Evolutionary conservation across 768 basidiomycete species (phyloP), one percentile per base, ranked within the genome.

Genomic region (Mycena galopus): DNA sequence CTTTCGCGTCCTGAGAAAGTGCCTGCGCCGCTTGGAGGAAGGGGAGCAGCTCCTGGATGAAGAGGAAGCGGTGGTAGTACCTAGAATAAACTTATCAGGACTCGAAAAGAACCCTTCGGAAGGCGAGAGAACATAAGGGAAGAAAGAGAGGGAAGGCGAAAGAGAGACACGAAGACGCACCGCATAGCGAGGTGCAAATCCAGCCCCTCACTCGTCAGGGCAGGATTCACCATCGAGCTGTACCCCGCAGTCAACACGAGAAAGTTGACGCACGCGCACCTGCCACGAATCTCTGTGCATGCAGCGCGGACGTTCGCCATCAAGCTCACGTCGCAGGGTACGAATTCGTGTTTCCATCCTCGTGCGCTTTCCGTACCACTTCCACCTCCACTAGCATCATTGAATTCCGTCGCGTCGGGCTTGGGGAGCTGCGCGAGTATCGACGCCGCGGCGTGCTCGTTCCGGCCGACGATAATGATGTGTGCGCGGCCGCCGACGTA

Each of bases 401-500:
- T 35, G 3, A 3, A 39, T 39, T 57, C n/a, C n/a, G n/a, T n/a
- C n/a, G n/a, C n/a, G n/a, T n/a, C 67, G 53, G 78, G 78, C 51
- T 77, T 77, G 8, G 82, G 82, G 69, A 83, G 65, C 4, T 37
- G 50, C 8, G 77, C 79, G 68, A 85, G 78, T 73, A 81, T 77
- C 12, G 72, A 61, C 33, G 82, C 77, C 1, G 82, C 84, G 27
- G 82, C 81, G 32, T 72, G 73, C 57, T 79, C 76, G 76, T 83
- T 84, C 47, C 83, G 79, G 12, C 84, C 84, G 55, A 80, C 73
- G 62, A 85, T 73, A 63, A 85, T 77, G 73, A 85, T 83, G 66
- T 84, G 82, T 30, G 82, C 80, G 70, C 81, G 79, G 19, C 84
- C 83, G 33, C 81, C 74, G 14, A 81, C 78, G 72, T 82, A 77